Percentiles rank a stretch among this genome's conserved stretches.
phyloP scores from a whole-genome alignment of 2,329 filamentous ascomycete genomes.

The Botryosphaeria agaves region DNA sequence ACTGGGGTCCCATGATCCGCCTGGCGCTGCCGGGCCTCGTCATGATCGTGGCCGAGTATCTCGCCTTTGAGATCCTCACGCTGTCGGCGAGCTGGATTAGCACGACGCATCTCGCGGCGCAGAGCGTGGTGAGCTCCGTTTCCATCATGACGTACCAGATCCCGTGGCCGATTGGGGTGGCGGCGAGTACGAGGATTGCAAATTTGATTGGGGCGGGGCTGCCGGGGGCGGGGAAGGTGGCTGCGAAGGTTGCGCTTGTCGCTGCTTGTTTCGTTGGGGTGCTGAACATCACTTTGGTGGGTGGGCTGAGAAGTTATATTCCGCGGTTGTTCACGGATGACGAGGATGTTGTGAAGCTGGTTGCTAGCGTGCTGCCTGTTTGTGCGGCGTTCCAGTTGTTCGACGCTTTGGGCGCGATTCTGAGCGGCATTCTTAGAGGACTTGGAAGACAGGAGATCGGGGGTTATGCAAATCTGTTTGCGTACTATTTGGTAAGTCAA shows the following conservation, averaged over 20 bases:
- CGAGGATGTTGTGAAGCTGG: conserved; percentile 47
- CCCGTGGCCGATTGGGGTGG: conserved; percentile 80
- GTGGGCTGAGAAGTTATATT: conserved; percentile 51
- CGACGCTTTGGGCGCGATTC: conserved; percentile 62
- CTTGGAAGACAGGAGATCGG: conserved; percentile 80
- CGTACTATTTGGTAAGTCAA: conserved; percentile 51
- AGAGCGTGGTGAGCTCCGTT: conserved; percentile 68
- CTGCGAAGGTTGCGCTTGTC: conserved; percentile 58
- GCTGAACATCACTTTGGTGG: conserved; percentile 59
- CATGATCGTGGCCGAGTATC: conserved; percentile 87
- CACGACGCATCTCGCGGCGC: conserved; percentile 65
- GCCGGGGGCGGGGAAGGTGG: conserved; percentile 61
- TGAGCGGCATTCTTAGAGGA: conserved; percentile 72
- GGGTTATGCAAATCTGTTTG: conserved; percentile 71
- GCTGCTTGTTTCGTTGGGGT: conserved; percentile 55
- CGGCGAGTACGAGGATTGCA: conserved; percentile 72
- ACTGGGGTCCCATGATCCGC: conserved; percentile 73
- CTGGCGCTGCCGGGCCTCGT: conserved; percentile 78
- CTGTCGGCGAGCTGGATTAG: conserved; percentile 68
- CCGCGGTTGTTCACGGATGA: conserved; percentile 58
- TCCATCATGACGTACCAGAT: conserved; percentile 75
- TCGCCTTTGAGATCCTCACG: conserved; percentile 84
- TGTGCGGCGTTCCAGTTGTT: conserved; percentile 83
- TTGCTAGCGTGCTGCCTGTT: conserved; percentile 53
- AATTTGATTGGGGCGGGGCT: conserved; percentile 83